A percentile compares a stretch with the other conserved stretches of the same genome.
Conservation (phyloP, 1,139 yeast genomes). For the Blastobotrys petasosporus region DNA sequence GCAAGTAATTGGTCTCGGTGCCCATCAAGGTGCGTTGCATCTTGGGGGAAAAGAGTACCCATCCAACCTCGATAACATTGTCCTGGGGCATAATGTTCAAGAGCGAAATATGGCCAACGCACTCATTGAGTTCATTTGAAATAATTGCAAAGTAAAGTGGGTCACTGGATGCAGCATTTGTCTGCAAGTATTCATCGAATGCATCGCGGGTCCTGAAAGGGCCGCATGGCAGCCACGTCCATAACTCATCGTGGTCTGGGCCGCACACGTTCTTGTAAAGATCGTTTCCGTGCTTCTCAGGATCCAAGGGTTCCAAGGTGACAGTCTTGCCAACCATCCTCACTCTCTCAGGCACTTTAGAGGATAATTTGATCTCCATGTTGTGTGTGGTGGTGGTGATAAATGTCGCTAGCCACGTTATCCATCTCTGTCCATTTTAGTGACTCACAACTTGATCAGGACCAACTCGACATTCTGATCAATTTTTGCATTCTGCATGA, state of each 20-base stretch:
- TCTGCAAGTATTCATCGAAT: conserved; percentile 11
- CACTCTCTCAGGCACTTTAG: conserved; percentile 3
- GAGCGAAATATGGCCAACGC: conserved; percentile 28
- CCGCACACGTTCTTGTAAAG: conserved; percentile 16
- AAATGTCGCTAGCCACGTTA: no score
- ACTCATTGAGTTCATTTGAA: conserved; percentile 17
- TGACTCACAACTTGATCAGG: no score
- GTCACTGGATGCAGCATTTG: conserved; percentile 12
- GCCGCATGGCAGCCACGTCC: conserved; percentile 22
- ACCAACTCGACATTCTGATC: no score
- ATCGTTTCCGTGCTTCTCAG: conserved; percentile 15
- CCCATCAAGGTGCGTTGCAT: conserved; percentile 29
- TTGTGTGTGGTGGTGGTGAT: no score
- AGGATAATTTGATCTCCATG: no score
- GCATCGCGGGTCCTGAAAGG: conserved; percentile 16
- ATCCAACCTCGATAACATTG: conserved; percentile 31
- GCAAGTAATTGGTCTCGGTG: conserved; percentile 31
- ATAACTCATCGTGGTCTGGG: conserved; percentile 13
- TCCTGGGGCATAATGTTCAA: conserved; percentile 25
- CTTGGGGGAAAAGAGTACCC: conserved; percentile 25
- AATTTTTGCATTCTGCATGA: no score
- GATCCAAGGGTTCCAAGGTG: conserved; percentile 15
- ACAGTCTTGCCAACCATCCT: conserved; percentile 6
- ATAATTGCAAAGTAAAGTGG: conserved; percentile 25
- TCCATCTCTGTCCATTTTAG: no score